Evolutionary conservation across 2,329 filamentous ascomycete genomes (phyloP), one percentile per base, ranked within the genome.

Genomic region (Monilinia vaccinii-corymbosi): DNA sequence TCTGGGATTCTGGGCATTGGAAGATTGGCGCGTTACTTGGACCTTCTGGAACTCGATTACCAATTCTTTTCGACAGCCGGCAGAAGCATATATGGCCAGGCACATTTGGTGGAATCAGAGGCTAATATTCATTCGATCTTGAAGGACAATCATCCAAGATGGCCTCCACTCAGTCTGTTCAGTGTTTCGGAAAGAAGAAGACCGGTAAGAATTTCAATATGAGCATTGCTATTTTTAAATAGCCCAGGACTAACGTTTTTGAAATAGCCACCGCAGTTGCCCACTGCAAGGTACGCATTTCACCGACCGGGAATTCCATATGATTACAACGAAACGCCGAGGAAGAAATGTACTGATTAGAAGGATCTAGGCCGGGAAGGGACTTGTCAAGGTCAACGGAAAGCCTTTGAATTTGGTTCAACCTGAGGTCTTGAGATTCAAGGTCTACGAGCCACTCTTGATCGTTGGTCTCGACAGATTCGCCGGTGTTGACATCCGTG

Each of bases 131-230:
- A 40, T 36, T 57, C 45, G 42, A 49, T 34, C 36, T 18, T 38
- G 25, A 45, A 60, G 61, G 57, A 53, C 40, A 48, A 59, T 55
- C 58, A 44, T 62, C 61, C 63, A 69, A 51, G 50, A 73, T 73
- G 71, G 67, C 71, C 86, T 87, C 88, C 78, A 81, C 83, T 73
- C 87, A 89, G 81, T 88, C 85, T 79, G 88, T 91, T 74, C 91
- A 96, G 86, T 96, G 91, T 89, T 97, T 97, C 89, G 92, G 92
- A 87, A 97, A 97, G 88, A 92, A 92, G 85, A 91, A 89, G 85
- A 91, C 68, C 69, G 69, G 69, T 68, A 68, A 55, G 61, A 18
- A 23, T 44, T 32, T 31, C 8, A 40, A 46, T 47, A 47, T 44
- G 47, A 60, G 44, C 58, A 45, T 21, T 38, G 38, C 25, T 42